These are phyloP conservation scores for Zychaea mexicana DNA, from an alignment of 371 early-diverging fungal species.

Conservation along the genomic window DNA sequence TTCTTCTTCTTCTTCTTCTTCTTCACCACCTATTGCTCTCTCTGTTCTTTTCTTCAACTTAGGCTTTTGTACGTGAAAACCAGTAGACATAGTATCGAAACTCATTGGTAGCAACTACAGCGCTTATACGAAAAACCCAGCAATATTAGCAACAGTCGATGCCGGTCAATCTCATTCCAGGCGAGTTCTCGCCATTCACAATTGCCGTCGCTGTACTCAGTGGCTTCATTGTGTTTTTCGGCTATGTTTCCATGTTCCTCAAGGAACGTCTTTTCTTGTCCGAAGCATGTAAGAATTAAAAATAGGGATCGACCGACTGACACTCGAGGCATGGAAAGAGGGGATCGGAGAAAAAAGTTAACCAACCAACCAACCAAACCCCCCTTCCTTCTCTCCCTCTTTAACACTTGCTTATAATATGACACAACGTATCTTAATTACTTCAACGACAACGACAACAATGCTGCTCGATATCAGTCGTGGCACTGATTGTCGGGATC, in stretches of 20 bases:
- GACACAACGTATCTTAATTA: not conserved
- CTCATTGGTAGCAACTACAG: too few species aligned
- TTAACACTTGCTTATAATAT: not conserved
- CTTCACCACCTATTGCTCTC: not conserved
- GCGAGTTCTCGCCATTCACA: slow-evolving; percentile 51
- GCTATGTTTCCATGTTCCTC: slow-evolving; percentile 86
- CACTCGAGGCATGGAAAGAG: not conserved
- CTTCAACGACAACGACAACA: not conserved
- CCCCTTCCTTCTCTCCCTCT: not conserved
- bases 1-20: slow-evolving; percentile 1
- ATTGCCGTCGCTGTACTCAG: slow-evolving; percentile 64
- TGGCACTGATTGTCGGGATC: slow-evolving; percentile 92
- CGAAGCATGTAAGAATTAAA: slow-evolving; percentile 73
- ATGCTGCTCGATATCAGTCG: slow-evolving; percentile 60
- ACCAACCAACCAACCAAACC: not conserved
- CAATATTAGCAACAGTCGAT: slow-evolving; percentile 14
- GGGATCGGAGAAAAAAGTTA: not conserved
- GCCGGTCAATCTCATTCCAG: slow-evolving; percentile 46
- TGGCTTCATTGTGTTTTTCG: slow-evolving; percentile 87
- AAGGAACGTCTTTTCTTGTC: slow-evolving; percentile 91
- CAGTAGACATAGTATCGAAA: not conserved
- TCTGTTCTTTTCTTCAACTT: not conserved
- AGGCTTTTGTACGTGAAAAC: not conserved
- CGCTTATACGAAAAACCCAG: not conserved
- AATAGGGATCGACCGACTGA: not conserved